Evolutionary conservation across 2,329 filamentous ascomycete genomes (phyloP), one percentile per base, ranked within the genome.

Genomic region (Plenodomus tracheiphilus): DNA sequence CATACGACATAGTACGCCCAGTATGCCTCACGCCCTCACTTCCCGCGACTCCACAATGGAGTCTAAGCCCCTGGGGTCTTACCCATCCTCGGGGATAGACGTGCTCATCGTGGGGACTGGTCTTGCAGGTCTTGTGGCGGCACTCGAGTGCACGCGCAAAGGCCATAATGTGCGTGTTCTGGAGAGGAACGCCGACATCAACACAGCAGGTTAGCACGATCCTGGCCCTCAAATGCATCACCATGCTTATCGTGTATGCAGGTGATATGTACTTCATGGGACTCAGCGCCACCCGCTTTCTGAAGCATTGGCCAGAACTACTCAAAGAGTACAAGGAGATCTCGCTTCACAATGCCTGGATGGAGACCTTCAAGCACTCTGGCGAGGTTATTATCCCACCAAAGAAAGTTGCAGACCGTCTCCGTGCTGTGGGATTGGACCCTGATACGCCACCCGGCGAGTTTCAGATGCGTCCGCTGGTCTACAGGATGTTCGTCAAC

Each of bases 221-320:
- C 21, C 22, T 32, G 19, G 38, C 20, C n/a, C 13, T 21, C 17
- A 20, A 17, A 28, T n/a, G 11, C 16, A 4, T 17, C 35, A 18
- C 19, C 39, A 19, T 48, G 38, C 51, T 58, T n/a, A 58, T 41
- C 15, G 21, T 15, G 35, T 32, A 15, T 22, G n/a, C 16, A 79
- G 81, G 81, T 44, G 81, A 84, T 65, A 83, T 82, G 78, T 82
- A 81, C 68, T 82, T 82, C 63, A 83, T 84, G 77, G 79, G 80
- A 9, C 73, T 83, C 18, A 80, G 77, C 39, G 80, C 80, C 18
- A 82, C 78, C 38, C 74, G 73, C 32, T 81, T 81, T 68, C 76
- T 82, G 62, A 79, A 77, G 63, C 78, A 81, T 51, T 82, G 79
- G 79, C 79, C 79, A 9, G 77, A 81, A 44, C 72, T 84, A 61